These are phyloP conservation scores for Cryphonectria nitschkei DNA, from an alignment of 2,329 filamentous ascomycete species.

Conservation along the genomic window DNA sequence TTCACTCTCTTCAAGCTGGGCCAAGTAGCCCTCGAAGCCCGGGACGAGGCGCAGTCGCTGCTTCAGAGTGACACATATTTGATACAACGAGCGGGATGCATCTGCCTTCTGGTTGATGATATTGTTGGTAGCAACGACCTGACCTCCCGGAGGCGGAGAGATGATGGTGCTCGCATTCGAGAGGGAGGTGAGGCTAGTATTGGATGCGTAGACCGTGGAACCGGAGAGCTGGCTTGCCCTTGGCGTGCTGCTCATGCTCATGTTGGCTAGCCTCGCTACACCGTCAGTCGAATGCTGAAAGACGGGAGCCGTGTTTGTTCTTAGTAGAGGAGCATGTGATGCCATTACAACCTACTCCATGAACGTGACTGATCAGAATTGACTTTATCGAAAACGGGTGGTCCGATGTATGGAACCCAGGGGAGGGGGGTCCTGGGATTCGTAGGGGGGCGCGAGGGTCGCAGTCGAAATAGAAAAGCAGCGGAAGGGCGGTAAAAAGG, in stretches of 20 bases:
- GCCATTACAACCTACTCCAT: slow-evolving; percentile 52
- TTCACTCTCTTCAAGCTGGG: slow-evolving; percentile 70
- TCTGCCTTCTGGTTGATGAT: slow-evolving; percentile 98
- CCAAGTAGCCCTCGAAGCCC: slow-evolving; percentile 75
- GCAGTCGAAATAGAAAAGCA: slow-evolving; percentile 5
- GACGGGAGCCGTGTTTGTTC: slow-evolving; percentile 62
- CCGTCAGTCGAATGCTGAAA: slow-evolving; percentile 54
- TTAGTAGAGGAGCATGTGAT: slow-evolving; percentile 58
- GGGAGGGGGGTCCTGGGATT: slow-evolving; percentile 13
- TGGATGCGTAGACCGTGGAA: slow-evolving; percentile 59
- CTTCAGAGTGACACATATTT: slow-evolving; percentile 87
- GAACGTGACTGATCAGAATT: slow-evolving; percentile 26
- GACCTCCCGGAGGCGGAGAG: slow-evolving; percentile 54
- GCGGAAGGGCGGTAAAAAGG: slow-evolving; percentile 6
- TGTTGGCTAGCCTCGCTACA: slow-evolving; percentile 50
- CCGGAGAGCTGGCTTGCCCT: slow-evolving; percentile 67
- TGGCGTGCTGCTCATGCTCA: slow-evolving; percentile 57
- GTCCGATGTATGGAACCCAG: slow-evolving; percentile 16
- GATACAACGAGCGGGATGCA: slow-evolving; percentile 88
- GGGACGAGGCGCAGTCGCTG: slow-evolving; percentile 82
- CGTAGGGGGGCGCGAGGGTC: slow-evolving; percentile 1
- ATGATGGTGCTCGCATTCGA: slow-evolving; percentile 48
- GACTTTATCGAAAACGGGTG: slow-evolving; percentile 11
- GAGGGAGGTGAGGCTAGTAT: slow-evolving; percentile 56
- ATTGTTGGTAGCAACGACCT: slow-evolving; percentile 79